Evolutionary conservation across 495 filamentous ascomycete genomes (phyloP).

Genomic region (Chaetomium tenue): DNA sequence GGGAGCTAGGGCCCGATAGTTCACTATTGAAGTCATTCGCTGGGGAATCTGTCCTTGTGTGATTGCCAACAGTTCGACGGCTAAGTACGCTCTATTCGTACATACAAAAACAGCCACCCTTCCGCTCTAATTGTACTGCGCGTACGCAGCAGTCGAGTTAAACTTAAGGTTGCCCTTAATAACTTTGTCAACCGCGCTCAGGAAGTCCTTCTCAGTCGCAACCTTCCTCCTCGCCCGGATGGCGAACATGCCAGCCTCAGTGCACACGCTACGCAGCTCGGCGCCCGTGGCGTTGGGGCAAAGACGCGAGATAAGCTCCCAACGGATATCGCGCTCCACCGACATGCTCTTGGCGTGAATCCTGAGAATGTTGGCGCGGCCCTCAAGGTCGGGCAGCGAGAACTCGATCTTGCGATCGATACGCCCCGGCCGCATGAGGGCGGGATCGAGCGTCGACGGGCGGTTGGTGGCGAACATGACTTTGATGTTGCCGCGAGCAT

Average conservation of each 20-base stretch:
- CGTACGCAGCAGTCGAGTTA: slow-evolving; percentile 97
- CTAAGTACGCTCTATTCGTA: slow-evolving; percentile 20
- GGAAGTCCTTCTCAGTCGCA: slow-evolving; percentile 98
- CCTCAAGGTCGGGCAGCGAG: slow-evolving; percentile 92
- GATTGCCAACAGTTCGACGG: background rate
- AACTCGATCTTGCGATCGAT: slow-evolving; percentile 99
- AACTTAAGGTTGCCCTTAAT: slow-evolving; percentile 99
- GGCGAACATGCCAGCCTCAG: slow-evolving; percentile 99
- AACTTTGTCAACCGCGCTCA: slow-evolving; percentile 97
- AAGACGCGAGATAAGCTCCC: slow-evolving; percentile 94
- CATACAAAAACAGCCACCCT: slow-evolving; percentile 14
- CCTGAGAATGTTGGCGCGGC: slow-evolving; percentile 92
- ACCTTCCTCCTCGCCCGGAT: slow-evolving; percentile 97
- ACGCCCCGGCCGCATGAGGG: slow-evolving; percentile 93
- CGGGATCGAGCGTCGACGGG: slow-evolving; percentile 92
- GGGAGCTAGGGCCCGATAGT: background rate
- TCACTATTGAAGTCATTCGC: background rate
- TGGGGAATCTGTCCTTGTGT: background rate
- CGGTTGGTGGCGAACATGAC: slow-evolving; percentile 99
- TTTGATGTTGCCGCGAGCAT: slow-evolving; percentile 97
- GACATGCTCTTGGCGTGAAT: slow-evolving; percentile 99
- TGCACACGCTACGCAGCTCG: slow-evolving; percentile 91
- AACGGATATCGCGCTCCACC: slow-evolving; percentile 96
- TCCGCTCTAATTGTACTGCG: slow-evolving; percentile 86
- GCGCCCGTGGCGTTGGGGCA: slow-evolving; percentile 97